Conservation (phyloP, 2,329 filamentous ascomycete genomes). For the Trichoderma lentiforme region DNA sequence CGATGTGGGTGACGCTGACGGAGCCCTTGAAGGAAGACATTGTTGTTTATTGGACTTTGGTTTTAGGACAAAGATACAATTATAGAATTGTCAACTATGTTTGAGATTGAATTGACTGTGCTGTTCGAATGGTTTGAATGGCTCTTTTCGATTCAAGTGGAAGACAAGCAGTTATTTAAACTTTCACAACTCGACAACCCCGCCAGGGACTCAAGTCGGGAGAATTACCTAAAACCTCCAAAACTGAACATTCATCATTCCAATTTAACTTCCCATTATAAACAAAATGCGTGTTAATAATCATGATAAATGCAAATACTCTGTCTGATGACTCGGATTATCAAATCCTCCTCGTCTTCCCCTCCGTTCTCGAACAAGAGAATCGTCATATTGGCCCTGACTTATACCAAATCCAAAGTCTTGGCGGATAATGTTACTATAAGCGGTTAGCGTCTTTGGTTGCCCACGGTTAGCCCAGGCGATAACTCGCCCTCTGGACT, state of each 20-base stretch:
- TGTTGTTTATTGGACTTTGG: neutral
- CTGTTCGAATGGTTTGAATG: neutral
- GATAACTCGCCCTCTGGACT: neutral
- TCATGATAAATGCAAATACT: neutral
- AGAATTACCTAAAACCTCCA: neutral
- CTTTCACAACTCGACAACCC: neutral
- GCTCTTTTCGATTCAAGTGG: neutral
- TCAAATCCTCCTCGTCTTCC: neutral
- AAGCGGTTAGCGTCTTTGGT: neutral
- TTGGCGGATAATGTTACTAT: slow-evolving; percentile 10
- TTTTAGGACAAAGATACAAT: neutral
- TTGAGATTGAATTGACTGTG: neutral
- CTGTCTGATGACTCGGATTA: neutral
- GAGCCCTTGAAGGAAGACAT: slow-evolving; percentile 21
- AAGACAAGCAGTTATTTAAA: neutral
- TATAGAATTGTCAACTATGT: neutral
- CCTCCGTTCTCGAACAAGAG: neutral
- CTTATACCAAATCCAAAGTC: neutral
- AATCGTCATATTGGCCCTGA: neutral
- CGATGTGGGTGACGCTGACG: slow-evolving; percentile 43
- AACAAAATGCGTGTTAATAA: neutral
- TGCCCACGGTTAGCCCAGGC: neutral
- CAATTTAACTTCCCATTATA: neutral
- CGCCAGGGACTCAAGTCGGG: neutral
- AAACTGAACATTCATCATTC: neutral